These are phyloP conservation scores for Pseudogymnoascus sp. DNA, from an alignment of 2,329 filamentous ascomycete genomes.

Conservation along the genomic window DNA sequence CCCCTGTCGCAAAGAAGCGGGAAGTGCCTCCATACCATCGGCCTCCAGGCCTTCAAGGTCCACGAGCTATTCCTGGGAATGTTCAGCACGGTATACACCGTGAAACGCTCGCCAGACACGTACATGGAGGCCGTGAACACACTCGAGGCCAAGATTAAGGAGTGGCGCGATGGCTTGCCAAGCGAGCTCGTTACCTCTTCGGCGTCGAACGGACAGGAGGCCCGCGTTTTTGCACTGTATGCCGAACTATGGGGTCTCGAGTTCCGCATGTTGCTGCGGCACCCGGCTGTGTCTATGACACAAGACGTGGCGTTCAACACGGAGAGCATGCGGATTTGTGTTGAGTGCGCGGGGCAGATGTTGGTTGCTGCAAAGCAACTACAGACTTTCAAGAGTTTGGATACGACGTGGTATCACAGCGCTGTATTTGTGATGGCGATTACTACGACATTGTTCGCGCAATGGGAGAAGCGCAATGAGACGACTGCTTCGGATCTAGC, in stretches of 20 bases:
- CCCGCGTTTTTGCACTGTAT: constrained; percentile 45
- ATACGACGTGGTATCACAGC: constrained; percentile 70
- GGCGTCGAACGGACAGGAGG: constrained; percentile 31
- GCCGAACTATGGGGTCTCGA: constrained; percentile 46
- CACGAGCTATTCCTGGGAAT: constrained; percentile 62
- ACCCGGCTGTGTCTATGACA: constrained; percentile 51
- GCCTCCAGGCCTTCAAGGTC: constrained; percentile 56
- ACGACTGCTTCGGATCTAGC: constrained; percentile 50
- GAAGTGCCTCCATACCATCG: constrained; percentile 60
- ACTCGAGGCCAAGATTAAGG: constrained; percentile 55
- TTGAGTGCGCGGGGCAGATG: constrained; percentile 56
- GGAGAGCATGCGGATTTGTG: constrained; percentile 56
- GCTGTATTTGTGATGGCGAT: constrained; percentile 65
- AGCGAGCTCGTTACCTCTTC: constrained; percentile 44
- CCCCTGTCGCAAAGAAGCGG: constrained; percentile 39
- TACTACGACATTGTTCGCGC: constrained; percentile 61
- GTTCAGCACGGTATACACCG: constrained; percentile 67
- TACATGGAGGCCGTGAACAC: constrained; percentile 56
- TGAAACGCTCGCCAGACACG: constrained; percentile 50
- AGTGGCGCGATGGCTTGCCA: constrained; percentile 58
- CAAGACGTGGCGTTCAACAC: constrained; percentile 46
- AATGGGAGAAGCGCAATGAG: constrained; percentile 56
- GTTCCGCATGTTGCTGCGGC: constrained; percentile 50
- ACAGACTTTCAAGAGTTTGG: constrained; percentile 56
- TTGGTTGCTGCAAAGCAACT: constrained; percentile 51